Conservation (phyloP, 2,329 filamentous ascomycete species). For the Fusarium beomiforme region DNA sequence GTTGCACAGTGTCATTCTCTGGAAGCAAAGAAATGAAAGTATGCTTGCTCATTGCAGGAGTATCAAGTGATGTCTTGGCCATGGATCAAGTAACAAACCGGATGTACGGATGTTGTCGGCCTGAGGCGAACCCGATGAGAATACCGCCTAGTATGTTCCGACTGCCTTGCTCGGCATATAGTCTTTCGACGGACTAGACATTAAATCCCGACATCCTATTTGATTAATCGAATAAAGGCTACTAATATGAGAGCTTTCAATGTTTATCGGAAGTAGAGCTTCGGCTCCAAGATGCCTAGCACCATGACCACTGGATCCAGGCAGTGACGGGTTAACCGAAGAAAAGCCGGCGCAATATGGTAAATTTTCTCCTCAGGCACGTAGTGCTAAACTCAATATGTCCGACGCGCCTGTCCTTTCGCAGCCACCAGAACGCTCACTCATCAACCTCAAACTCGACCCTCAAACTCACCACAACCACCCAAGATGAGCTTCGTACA, state of each 20-base stretch:
- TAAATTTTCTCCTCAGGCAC: conserved; percentile 39
- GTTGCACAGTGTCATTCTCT: neutral
- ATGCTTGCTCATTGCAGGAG: neutral
- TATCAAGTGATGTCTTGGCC: neutral
- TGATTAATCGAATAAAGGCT: too few relatives aligned
- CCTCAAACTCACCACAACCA: conserved; percentile 25
- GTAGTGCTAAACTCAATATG: conserved; percentile 26
- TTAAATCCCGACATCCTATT: too few relatives aligned
- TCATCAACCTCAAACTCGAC: conserved; percentile 33
- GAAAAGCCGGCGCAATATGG: conserved; percentile 12
- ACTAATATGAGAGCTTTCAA: neutral
- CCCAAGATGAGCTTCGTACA: conserved; percentile 74
- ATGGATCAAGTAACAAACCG: neutral
- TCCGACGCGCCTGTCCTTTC: conserved; percentile 35
- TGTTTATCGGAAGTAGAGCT: too few relatives aligned
- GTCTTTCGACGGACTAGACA: neutral
- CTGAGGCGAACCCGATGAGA: neutral
- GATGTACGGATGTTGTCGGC: neutral
- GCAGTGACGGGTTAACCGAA: conserved; percentile 10
- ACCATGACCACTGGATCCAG: too few relatives aligned
- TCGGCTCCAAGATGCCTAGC: too few relatives aligned
- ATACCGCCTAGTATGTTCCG: neutral
- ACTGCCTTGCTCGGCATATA: neutral
- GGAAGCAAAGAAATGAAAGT: too few relatives aligned
- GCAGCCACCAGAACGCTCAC: conserved; percentile 35